A percentile compares a stretch with the other conserved stretches of the same genome.
These are phyloP conservation scores for Carnegiea gigantea DNA, from an alignment of 179 eudicot species.

Conservation along the genomic window DNA sequence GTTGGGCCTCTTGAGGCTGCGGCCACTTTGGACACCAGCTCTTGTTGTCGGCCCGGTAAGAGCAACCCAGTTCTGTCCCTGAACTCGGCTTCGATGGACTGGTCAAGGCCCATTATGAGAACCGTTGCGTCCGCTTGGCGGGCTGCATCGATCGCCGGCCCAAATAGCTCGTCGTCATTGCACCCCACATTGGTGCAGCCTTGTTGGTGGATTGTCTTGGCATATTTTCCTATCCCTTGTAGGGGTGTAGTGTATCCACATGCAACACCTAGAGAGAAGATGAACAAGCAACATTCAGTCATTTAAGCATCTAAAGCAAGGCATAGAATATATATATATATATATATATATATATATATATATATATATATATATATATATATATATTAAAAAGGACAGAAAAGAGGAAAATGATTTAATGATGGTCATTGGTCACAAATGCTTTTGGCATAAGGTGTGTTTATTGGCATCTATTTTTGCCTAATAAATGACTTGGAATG, in stretches of 20 bases:
- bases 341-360: too few relatives aligned
- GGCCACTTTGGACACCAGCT: slow-evolving; percentile 63
- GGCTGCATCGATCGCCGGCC: slow-evolving; percentile 49
- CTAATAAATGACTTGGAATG: too few relatives aligned
- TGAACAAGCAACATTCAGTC: neutral
- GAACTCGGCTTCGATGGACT: slow-evolving; percentile 88
- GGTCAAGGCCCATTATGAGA: slow-evolving; percentile 74
- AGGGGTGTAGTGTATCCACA: slow-evolving; percentile 59
- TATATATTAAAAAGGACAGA: too few relatives aligned
- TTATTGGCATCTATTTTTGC: too few relatives aligned
- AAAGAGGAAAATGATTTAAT: too few relatives aligned
- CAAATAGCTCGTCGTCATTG: slow-evolving; percentile 37
- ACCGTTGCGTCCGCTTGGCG: slow-evolving; percentile 58
- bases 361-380: too few relatives aligned
- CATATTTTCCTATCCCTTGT: slow-evolving; percentile 51
- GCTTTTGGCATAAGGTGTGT: too few relatives aligned
- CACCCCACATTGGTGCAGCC: slow-evolving; percentile 60
- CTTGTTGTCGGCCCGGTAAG: slow-evolving; percentile 78
- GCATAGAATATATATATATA: neutral
- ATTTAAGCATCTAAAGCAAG: neutral
- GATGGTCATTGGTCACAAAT: too few relatives aligned
- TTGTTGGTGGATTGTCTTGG: slow-evolving; percentile 46
- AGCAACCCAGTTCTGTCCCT: slow-evolving; percentile 78
- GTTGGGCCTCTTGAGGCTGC: slow-evolving; percentile 60
- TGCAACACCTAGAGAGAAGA: slow-evolving; percentile 44